Evolutionary conservation across 208 protist species (phyloP).

Genomic region (Acanthamoeba triangularis): DNA sequence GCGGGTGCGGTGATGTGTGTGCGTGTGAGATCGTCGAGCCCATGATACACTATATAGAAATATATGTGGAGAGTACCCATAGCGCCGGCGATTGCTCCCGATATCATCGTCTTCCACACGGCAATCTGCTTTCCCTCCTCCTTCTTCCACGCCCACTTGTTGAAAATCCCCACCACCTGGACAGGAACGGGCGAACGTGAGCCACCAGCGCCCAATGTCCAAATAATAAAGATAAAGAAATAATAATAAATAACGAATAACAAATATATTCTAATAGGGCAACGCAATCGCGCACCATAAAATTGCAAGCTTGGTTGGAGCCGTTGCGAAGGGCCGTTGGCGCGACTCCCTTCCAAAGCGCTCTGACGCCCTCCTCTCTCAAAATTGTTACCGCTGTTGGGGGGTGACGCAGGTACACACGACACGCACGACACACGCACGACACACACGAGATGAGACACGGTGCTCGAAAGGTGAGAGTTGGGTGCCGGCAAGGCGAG

Average conservation of each 20-base stretch:
- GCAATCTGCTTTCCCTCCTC: slow-evolving; percentile 67
- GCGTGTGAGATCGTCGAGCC: too few relatives aligned
- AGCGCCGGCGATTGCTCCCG: slow-evolving; percentile 13
- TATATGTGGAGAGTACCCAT: too few relatives aligned
- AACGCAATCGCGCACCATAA: neutral
- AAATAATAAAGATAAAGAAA: neutral
- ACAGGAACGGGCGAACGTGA: neutral
- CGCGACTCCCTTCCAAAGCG: slow-evolving; percentile 80
- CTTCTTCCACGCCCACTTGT: slow-evolving; percentile 56
- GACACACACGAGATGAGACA: neutral
- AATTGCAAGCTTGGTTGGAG: slow-evolving; percentile 81
- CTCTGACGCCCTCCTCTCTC: slow-evolving; percentile 74
- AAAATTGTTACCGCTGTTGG: slow-evolving; percentile 42
- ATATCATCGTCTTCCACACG: slow-evolving; percentile 67
- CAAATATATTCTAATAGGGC: neutral
- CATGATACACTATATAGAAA: too few relatives aligned
- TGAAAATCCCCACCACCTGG: slow-evolving; percentile 56
- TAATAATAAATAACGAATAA: neutral
- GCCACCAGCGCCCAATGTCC: neutral
- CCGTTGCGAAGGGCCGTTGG: slow-evolving; percentile 81
- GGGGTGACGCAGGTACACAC: neutral
- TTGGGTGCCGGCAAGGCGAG: neutral
- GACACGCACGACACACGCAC: neutral
- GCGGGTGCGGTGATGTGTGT: neutral
- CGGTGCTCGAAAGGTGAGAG: neutral